These are phyloP conservation scores for Onygenales sp. DNA, from an alignment of 2,329 filamentous ascomycete species.

Conservation along the genomic window DNA sequence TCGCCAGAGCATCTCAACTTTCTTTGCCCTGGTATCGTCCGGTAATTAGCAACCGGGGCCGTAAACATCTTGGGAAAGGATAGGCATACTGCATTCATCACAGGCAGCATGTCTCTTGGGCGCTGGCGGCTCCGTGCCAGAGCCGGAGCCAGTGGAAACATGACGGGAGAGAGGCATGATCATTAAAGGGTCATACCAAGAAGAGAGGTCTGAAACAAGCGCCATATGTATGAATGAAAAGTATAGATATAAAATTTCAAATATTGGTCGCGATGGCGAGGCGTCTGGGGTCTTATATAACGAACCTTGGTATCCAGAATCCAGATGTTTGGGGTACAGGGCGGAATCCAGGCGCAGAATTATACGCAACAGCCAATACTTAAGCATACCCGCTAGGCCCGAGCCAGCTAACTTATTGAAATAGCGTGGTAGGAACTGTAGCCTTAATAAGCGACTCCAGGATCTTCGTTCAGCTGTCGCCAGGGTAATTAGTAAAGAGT, in stretches of 20 bases:
- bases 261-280: no score
- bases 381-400: no score
- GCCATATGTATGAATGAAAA: neutral
- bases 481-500: no score
- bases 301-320: no score
- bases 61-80: constrained; percentile 7
- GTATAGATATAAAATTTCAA: neutral
- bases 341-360: no score
- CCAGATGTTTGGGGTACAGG: no score
- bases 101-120: constrained; percentile 39
- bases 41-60: constrained; percentile 6
- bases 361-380: neutral
- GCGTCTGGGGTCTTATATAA: no score
- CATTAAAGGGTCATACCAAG: constrained; percentile 1
- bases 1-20: constrained; percentile 42
- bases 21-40: constrained; percentile 30
- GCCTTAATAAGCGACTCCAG: no score
- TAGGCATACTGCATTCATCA: constrained; percentile 38
- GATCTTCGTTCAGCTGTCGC: no score
- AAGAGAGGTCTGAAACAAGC: neutral
- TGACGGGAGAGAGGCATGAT: constrained; percentile 8
- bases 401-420: no score
- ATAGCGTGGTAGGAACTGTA: no score
- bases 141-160: constrained; percentile 11
- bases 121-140: constrained; percentile 2